phyloP scores from a whole-genome alignment of 1,284 basidiomycete genomes.

The Sanghuangporus baumii region DNA sequence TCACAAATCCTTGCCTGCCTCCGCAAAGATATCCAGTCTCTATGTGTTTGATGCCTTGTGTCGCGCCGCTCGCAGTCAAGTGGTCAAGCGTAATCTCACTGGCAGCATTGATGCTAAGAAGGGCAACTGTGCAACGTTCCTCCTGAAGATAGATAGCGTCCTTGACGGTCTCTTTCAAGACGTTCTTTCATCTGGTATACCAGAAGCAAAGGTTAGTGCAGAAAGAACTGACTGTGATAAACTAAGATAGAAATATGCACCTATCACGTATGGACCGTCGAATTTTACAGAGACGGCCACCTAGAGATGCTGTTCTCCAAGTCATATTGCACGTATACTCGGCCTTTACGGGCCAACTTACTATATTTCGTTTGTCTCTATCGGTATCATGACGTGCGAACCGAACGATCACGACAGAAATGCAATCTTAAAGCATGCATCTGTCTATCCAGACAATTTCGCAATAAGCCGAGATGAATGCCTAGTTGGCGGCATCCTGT shows the following conservation, averaged over 20 bases:
- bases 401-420: background rate
- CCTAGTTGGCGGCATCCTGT: background rate
- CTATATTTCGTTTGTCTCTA: background rate
- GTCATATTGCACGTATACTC: conserved; percentile 9
- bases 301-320: conserved; percentile 6
- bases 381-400: background rate
- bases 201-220: conserved; percentile 79
- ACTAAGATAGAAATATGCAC: conserved; percentile 10
- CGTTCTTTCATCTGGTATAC: conserved; percentile 54
- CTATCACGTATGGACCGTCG: conserved; percentile 5
- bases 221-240: conserved; percentile 12
- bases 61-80: conserved; percentile 69
- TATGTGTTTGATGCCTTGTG: conserved; percentile 90
- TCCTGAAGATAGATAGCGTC: conserved; percentile 81
- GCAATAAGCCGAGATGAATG: conserved; percentile 8
- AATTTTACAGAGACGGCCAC: background rate
- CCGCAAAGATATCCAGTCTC: conserved; percentile 74
- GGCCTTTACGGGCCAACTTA: conserved; percentile 3
- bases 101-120: conserved; percentile 49
- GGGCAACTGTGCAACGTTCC: conserved; percentile 76
- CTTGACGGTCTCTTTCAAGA: conserved; percentile 81
- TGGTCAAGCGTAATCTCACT: conserved; percentile 56
- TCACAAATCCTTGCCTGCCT: conserved; percentile 66
- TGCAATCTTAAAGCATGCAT: background rate
- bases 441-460: background rate